Evolutionary conservation across 192 early-diverging fungal genomes (phyloP).

Genomic region (Dissophora ornata): DNA sequence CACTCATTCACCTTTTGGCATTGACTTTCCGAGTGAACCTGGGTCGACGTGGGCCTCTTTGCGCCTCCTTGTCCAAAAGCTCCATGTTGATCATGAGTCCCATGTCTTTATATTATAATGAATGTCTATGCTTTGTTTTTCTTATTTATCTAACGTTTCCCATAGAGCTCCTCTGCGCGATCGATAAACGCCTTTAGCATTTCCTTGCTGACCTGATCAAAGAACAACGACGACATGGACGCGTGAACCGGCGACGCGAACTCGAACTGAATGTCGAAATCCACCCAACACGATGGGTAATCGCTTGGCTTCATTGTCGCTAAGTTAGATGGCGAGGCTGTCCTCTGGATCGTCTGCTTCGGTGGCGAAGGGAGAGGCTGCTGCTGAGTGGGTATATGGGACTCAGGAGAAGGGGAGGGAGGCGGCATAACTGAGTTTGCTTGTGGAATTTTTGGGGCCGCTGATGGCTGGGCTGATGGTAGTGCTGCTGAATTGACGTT

Average conservation of each 20-base stretch:
- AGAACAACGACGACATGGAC: slow-evolving; percentile 81
- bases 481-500: too few species aligned
- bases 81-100: too few species aligned
- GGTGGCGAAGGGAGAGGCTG: background rate
- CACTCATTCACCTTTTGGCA: too few species aligned
- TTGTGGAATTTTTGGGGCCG: background rate
- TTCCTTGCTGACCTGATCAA: slow-evolving; percentile 77
- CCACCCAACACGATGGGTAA: slow-evolving; percentile 69
- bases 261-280: slow-evolving; percentile 84
- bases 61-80: too few species aligned
- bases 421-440: background rate
- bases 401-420: too few species aligned
- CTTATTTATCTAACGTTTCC: slow-evolving; percentile 12
- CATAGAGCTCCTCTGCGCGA: slow-evolving; percentile 36
- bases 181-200: slow-evolving; percentile 79
- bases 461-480: background rate
- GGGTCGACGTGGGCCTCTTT: too few species aligned
- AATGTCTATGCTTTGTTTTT: background rate
- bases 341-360: slow-evolving; percentile 15
- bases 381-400: background rate
- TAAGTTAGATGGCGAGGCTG: slow-evolving; percentile 32
- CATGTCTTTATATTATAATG: too few species aligned
- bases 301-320: slow-evolving; percentile 47
- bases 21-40: too few species aligned
- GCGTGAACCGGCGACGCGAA: slow-evolving; percentile 85